Evolutionary conservation across 2,329 filamentous ascomycete species (phyloP).

Genomic region (Kalmusia sp.): DNA sequence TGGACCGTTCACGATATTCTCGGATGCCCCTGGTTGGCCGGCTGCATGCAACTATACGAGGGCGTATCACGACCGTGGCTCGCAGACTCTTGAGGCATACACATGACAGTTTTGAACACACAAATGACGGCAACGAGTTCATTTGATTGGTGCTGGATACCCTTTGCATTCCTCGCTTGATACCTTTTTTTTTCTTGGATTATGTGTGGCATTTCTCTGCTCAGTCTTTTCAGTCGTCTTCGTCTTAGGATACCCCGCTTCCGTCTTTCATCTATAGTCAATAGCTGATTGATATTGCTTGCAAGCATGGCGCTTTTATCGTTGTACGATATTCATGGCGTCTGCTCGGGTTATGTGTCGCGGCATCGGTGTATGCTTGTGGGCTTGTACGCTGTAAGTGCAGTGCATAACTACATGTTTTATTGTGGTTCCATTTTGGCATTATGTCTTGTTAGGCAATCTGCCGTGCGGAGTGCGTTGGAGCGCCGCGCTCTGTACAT

Average conservation of each 20-base stretch:
- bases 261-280: neutral
- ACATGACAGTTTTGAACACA: neutral
- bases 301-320: neutral
- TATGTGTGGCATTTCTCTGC: conserved; percentile 4
- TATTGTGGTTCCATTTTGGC: too few species aligned
- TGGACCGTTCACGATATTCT: conserved; percentile 66
- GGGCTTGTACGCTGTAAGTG: too few species aligned
- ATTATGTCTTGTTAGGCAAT: too few species aligned
- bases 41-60: conserved; percentile 39
- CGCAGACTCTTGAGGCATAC: conserved; percentile 19
- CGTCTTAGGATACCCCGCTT: conserved; percentile 30
- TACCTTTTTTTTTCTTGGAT: neutral
- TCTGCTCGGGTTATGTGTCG: neutral
- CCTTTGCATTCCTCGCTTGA: conserved; percentile 20
- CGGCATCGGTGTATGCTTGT: neutral
- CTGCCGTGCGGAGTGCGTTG: too few species aligned
- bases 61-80: conserved; percentile 39
- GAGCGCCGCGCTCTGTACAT: too few species aligned
- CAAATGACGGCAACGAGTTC: conserved; percentile 6
- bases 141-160: conserved; percentile 30
- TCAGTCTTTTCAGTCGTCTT: conserved; percentile 8
- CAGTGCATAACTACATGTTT: too few species aligned
- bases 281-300: neutral
- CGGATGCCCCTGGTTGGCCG: conserved; percentile 61
- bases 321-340: neutral